These are phyloP conservation scores for Scleroderma citrinum DNA, from an alignment of 768 basidiomycete genomes.

Conservation along the genomic window DNA sequence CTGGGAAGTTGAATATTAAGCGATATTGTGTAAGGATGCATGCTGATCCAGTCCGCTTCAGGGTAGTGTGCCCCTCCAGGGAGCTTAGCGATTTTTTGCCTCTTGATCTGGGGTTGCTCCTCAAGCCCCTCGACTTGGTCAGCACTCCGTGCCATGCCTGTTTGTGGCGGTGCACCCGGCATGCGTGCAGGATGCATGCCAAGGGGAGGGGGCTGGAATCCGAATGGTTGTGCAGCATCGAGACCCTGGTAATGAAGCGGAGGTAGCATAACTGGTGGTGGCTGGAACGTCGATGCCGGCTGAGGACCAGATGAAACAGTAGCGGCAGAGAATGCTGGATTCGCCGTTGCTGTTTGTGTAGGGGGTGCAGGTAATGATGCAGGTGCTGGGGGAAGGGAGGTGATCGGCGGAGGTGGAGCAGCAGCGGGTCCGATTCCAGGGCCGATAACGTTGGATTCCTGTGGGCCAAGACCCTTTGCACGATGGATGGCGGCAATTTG, in stretches of 20 bases:
- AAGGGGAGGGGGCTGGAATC: constrained; percentile 64
- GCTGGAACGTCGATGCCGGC: constrained; percentile 69
- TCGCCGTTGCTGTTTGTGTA: constrained; percentile 37
- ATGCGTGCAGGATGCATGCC: constrained; percentile 68
- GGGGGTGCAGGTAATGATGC: constrained; percentile 72
- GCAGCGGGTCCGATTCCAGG: constrained; percentile 83
- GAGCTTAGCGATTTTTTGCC: constrained; percentile 80
- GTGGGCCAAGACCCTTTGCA: constrained; percentile 82
- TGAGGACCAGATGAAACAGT: constrained; percentile 90
- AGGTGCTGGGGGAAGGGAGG: constrained; percentile 61
- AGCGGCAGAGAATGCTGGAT: constrained; percentile 68
- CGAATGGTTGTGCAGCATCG: constrained; percentile 71
- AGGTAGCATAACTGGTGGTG: constrained; percentile 71
- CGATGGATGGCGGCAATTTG: constrained; percentile 97
- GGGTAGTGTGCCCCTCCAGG: constrained; percentile 81
- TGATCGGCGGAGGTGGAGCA: constrained; percentile 56
- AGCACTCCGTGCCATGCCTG: constrained; percentile 71
- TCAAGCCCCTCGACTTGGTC: constrained; percentile 78
- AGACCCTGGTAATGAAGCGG: constrained; percentile 82
- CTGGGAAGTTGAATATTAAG: constrained; percentile 79
- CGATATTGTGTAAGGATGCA: constrained; percentile 90
- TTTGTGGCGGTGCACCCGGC: constrained; percentile 45
- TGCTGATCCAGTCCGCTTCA: constrained; percentile 83
- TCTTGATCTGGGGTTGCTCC: constrained; percentile 76
- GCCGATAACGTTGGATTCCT: constrained; percentile 75